Evolutionary conservation across 495 filamentous ascomycete genomes (phyloP), one percentile per base, ranked within the genome.

Genomic region (Daldinia bambusicola): DNA sequence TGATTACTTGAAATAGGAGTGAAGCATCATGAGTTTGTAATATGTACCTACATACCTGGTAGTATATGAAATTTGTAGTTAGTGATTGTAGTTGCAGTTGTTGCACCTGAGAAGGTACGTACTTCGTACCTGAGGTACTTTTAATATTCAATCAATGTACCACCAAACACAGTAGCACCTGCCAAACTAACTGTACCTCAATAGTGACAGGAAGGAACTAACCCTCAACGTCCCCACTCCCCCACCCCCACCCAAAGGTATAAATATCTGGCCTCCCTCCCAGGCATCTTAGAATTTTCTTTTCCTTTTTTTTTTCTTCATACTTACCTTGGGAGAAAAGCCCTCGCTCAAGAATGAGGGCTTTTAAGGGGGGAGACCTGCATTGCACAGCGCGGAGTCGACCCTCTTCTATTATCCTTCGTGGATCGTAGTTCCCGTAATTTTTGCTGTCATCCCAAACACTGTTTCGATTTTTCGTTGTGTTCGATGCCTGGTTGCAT

Each of bases 381-480:
- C 89, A 92, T 92, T 90, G 88, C 89, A 92, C 89, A 90, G 72
- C 89, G 89, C 83, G 89, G 89, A 79, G 87, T 83, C 86, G 82
- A 85, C 84, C 80, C 84, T 78, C 80, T 84, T 87, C 87, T 85
- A 89, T 85, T 86, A 85, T 86, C 84, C 81, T 89, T 87, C 87
- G 88, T 61, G 56, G 56, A 60, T 60, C 56, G 56, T 60, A 60
- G 56, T 41, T 60, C 56, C 56, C 56, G 56, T 12, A 60, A 60
- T 60, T 60, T 60, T 60, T 60, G 56, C 12, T 60, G 9, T 56
- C 53, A 37, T 59, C 14, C 55, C 16, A 22, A n/a, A 26, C 26
- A 1, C 50, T 5, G n/a, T 8, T 53, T 37, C 20, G 6, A 32
- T 61, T 68, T 67, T 68, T 68, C 65, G 16, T 68, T 68, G 16